These are phyloP conservation scores for Xylaria longipes DNA, from an alignment of 495 filamentous ascomycete genomes.

Conservation along the genomic window DNA sequence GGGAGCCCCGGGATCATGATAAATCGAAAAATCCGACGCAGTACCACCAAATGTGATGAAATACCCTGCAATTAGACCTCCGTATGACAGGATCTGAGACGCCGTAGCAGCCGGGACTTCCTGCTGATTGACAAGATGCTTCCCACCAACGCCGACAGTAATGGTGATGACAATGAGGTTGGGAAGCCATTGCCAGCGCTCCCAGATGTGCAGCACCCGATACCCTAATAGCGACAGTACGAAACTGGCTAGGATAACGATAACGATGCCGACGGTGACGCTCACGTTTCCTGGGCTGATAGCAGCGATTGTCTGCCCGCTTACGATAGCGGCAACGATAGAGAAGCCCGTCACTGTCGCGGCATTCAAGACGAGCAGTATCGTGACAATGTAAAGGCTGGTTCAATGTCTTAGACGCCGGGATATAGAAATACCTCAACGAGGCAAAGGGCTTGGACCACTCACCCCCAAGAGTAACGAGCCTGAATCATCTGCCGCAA, in stretches of 20 bases:
- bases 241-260: conserved; percentile 53
- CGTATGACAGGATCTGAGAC: conserved; percentile 40
- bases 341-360: conserved; percentile 53
- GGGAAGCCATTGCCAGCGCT: conserved; percentile 64
- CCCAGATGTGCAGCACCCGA: conserved; percentile 57
- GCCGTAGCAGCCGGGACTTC: conserved; percentile 35
- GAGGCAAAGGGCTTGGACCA: not conserved
- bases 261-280: conserved; percentile 57
- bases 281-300: conserved; percentile 54
- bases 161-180: conserved; percentile 58
- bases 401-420: conserved; percentile 11
- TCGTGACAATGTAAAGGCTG: conserved; percentile 45
- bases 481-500: conserved; percentile 63
- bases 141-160: conserved; percentile 55
- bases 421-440: conserved; percentile 29
- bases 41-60: conserved; percentile 53
- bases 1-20: conserved; percentile 47
- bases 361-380: conserved; percentile 50
- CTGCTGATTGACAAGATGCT: conserved; percentile 47
- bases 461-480: conserved; percentile 61
- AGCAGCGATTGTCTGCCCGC: conserved; percentile 52
- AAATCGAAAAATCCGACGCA: conserved; percentile 50
- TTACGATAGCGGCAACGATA: conserved; percentile 48
- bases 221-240: conserved; percentile 59
- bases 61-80: conserved; percentile 49